Evolutionary conservation across 1,284 basidiomycete species (phyloP).

Genomic region (Chondrostereum purpureum): DNA sequence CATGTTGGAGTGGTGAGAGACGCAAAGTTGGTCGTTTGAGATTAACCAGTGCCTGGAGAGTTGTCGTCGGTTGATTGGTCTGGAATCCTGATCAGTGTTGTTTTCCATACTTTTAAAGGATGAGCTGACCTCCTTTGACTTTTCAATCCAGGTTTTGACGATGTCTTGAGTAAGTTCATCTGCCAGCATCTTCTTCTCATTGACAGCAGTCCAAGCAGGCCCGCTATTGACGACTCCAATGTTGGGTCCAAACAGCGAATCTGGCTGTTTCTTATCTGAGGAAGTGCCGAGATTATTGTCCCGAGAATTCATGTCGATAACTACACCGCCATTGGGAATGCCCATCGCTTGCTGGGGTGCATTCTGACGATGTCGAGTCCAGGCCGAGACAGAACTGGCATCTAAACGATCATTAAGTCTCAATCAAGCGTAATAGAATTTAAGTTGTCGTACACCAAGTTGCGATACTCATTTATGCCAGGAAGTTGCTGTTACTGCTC

Average conservation of each 20-base stretch:
- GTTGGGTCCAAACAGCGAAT: constrained; percentile 65
- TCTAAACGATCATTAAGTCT: constrained; percentile 29
- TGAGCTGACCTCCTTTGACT: constrained; percentile 70
- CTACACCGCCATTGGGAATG: constrained; percentile 26
- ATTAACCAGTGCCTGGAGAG: constrained; percentile 85
- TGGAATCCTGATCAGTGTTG: constrained; percentile 25
- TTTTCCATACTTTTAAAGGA: constrained; percentile 1
- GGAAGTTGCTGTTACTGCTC: no score
- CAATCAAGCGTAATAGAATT: background rate
- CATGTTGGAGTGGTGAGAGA: constrained; percentile 54
- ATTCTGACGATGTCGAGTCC: constrained; percentile 47
- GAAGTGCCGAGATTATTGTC: background rate
- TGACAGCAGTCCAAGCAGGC: constrained; percentile 42
- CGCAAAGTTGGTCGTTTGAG: constrained; percentile 80
- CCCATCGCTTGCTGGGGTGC: constrained; percentile 43
- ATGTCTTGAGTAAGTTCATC: constrained; percentile 73
- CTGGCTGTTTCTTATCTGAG: constrained; percentile 24
- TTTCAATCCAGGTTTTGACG: constrained; percentile 76
- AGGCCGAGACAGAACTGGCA: constrained; percentile 42
- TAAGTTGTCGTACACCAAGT: constrained; percentile 29
- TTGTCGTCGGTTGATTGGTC: constrained; percentile 79
- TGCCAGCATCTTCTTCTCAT: constrained; percentile 37
- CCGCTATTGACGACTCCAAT: constrained; percentile 53
- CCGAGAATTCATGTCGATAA: constrained; percentile 27
- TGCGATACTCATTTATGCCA: constrained; percentile 26